A percentile compares a stretch with the other conserved stretches of the same genome.
These are phyloP conservation scores for Termitomyces sp. DNA, from an alignment of 768 basidiomycete species.

Conservation along the genomic window DNA sequence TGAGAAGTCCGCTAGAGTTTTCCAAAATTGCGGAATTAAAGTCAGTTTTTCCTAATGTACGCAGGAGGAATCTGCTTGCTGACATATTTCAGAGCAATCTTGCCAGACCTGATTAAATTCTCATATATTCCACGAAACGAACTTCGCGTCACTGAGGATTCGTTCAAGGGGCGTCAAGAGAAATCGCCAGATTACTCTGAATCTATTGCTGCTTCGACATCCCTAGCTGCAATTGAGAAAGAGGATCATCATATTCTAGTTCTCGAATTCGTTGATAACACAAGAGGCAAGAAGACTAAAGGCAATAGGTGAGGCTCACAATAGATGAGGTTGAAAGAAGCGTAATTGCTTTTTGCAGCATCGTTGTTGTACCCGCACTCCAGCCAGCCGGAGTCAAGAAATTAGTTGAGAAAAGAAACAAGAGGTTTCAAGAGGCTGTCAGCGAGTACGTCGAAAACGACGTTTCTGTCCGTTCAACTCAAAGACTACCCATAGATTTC, in stretches of 20 bases:
- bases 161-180: constrained; percentile 21
- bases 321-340: background rate
- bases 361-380: constrained; percentile 28
- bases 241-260: constrained; percentile 36
- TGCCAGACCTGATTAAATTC: constrained; percentile 77
- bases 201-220: constrained; percentile 18
- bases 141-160: constrained; percentile 46
- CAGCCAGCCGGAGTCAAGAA: constrained; percentile 58
- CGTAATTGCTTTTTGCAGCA: background rate
- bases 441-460: constrained; percentile 44
- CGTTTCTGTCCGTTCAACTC: background rate
- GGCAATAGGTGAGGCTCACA: constrained; percentile 20
- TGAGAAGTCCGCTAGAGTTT: constrained; percentile 69
- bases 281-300: constrained; percentile 25
- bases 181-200: constrained; percentile 36
- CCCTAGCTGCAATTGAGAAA: constrained; percentile 15
- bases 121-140: constrained; percentile 69
- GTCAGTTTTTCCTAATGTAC: constrained; percentile 30
- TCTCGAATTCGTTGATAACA: constrained; percentile 35
- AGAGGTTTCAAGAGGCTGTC: constrained; percentile 56
- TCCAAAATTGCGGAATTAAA: constrained; percentile 78
- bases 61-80: background rate
- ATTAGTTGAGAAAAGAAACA: constrained; percentile 66
- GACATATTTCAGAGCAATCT: constrained; percentile 49
- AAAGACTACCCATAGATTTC: constrained; percentile 37